Evolutionary conservation across 352 stramenopile species (phyloP).

Genomic region (Pythium aquatile): DNA sequence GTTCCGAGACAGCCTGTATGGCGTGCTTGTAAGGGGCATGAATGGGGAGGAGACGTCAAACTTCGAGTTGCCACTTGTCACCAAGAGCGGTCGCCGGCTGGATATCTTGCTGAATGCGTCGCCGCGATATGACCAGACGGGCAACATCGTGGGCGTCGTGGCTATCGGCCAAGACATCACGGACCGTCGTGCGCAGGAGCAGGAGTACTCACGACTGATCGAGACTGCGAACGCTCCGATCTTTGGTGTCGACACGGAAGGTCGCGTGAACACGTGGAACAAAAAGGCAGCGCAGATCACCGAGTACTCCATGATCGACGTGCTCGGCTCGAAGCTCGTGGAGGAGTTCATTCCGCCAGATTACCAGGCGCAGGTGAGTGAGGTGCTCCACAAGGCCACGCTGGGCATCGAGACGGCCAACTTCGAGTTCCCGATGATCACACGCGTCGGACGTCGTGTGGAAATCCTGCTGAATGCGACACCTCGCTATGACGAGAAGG

Average conservation of each 20-base stretch:
- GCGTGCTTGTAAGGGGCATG: conserved; percentile 67
- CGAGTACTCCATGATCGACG: conserved; percentile 89
- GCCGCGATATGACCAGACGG: conserved; percentile 64
- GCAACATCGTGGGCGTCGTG: conserved; percentile 73
- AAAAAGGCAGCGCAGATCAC: conserved; percentile 89
- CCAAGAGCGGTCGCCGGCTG: conserved; percentile 60
- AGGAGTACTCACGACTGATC: conserved; percentile 86
- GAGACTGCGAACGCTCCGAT: conserved; percentile 90
- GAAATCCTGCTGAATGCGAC: conserved; percentile 86
- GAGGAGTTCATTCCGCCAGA: conserved; percentile 88
- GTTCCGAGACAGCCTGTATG: conserved; percentile 58
- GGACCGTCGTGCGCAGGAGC: conserved; percentile 78
- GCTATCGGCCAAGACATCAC: conserved; percentile 84
- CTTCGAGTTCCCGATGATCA: conserved; percentile 89
- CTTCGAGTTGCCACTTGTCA: conserved; percentile 85
- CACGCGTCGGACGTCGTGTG: conserved; percentile 66
- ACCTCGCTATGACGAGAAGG: conserved; percentile 75
- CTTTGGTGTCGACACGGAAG: conserved; percentile 86
- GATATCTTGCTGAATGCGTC: conserved; percentile 84
- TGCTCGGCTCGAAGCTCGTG: conserved; percentile 84
- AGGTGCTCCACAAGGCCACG: conserved; percentile 65
- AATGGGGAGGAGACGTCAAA: conserved; percentile 68
- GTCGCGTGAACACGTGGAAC: conserved; percentile 89
- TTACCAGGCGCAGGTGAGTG: conserved; percentile 53
- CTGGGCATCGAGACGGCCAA: conserved; percentile 70